Conservation (phyloP, 1,284 basidiomycete genomes). For the Irpex sp. region DNA sequence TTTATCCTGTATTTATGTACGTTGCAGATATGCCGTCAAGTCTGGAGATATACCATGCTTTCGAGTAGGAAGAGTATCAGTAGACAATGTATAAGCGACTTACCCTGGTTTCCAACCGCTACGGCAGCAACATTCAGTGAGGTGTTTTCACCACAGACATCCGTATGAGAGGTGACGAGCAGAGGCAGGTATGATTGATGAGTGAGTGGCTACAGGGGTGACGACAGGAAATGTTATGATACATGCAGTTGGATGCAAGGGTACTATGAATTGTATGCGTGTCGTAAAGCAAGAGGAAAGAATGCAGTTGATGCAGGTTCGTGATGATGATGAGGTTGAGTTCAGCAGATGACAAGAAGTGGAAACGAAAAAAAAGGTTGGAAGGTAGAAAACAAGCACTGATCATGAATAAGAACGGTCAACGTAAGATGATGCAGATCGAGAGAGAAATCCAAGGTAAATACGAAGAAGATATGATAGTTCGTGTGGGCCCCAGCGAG, state of each 20-base stretch:
- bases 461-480: slow-evolving; percentile 21
- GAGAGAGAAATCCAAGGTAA: slow-evolving; percentile 24
- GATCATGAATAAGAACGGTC: slow-evolving; percentile 15
- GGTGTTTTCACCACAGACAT: no score
- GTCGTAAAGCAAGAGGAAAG: slow-evolving; percentile 13
- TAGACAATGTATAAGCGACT: not conserved
- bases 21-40: no score
- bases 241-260: slow-evolving; percentile 20
- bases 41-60: not conserved
- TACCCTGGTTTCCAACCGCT: no score
- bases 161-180: not conserved
- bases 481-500: not conserved
- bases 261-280: slow-evolving; percentile 1
- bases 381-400: slow-evolving; percentile 16
- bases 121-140: no score
- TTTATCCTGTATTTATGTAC: not conserved
- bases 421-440: slow-evolving; percentile 5
- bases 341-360: no score
- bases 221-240: not conserved
- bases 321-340: no score
- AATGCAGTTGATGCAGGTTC: slow-evolving; percentile 42
- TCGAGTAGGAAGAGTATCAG: not conserved
- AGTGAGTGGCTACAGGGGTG: not conserved
- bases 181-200: not conserved
- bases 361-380: slow-evolving; percentile 11